Evolutionary conservation across 73 alveolate genomes (phyloP), one percentile per base, ranked within the genome.

Genomic region (Stentor coeruleus): DNA sequence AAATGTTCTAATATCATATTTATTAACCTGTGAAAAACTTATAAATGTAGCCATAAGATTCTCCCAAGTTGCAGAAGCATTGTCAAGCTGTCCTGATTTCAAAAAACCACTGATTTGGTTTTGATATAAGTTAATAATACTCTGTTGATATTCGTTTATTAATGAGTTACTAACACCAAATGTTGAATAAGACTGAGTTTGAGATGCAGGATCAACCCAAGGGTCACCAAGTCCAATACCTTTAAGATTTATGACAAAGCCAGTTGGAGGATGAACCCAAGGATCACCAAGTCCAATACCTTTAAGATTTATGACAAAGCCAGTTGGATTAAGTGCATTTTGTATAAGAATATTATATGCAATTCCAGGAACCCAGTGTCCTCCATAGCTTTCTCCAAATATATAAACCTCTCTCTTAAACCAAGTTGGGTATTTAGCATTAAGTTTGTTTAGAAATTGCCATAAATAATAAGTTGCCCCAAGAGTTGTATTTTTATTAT

Each of bases 341-440:
- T 84, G 39, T 58, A 82, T 49, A 6, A 76, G 77, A 38, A 88
- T 35, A 81, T 84, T 73, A 58, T 88, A 86, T 4, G 89, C 74
- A 55, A 88, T 84, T 31, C 90, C 87, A 3, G 98, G 98, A 76
- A 94, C 89, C 84, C 86, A 94, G 73, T 91, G 95, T 0, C 98
- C 98, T 42, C 96, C 98, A 91, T 94, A 94, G 77, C 95, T 85
- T 59, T 90, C 95, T 20, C 99, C 99, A 66, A 96, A 58, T 39
- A 94, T 91, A 76, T 84, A 88, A 77, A 94, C 91, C 3, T 82
- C 90, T 76, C 88, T 86, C 35, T 74, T 3, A 33, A 55, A 55
- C 72, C 72, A 55, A 55, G 72, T 55, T 55, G 72, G 72, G 20
- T 55, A n/a, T n/a, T n/a, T n/a, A n/a, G n/a, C n/a, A n/a, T n/a